Evolutionary conservation across 1,284 basidiomycete species (phyloP).

Genomic region (Sutorius eximius): DNA sequence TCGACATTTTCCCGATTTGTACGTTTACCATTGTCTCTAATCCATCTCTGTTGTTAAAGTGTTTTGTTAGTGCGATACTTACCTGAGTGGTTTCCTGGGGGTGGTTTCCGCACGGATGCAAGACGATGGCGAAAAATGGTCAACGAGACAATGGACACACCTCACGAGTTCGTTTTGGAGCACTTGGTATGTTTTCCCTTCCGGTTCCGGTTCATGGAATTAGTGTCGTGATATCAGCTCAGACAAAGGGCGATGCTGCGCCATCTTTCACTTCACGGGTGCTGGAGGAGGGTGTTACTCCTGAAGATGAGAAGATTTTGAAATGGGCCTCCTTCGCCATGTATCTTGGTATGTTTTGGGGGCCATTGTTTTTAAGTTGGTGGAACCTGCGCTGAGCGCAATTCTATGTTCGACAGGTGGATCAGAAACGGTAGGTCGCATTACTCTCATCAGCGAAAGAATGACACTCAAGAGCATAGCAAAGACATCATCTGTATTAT

Average conservation of each 20-base stretch:
- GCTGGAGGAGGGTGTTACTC: conserved; percentile 4
- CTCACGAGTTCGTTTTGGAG: conserved; percentile 39
- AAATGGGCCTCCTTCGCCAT: conserved; percentile 18
- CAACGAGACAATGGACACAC: conserved; percentile 35
- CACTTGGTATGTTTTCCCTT: conserved; percentile 34
- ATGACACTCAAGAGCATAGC: too few species aligned
- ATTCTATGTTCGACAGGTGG: too few species aligned
- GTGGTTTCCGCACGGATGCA: conserved; percentile 43
- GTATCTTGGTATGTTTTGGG: conserved; percentile 19
- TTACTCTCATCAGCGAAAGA: too few species aligned
- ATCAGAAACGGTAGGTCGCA: too few species aligned
- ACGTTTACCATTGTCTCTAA: background rate
- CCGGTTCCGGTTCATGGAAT: too few species aligned
- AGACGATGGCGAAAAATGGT: conserved; percentile 37
- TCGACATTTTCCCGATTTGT: conserved; percentile 31
- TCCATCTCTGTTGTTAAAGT: background rate
- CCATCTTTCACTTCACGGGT: conserved; percentile 38
- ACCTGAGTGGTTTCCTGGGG: conserved; percentile 42
- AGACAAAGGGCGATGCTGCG: conserved; percentile 40
- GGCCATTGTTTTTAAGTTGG: too few species aligned
- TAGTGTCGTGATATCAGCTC: background rate
- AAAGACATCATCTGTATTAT: conserved; percentile 40
- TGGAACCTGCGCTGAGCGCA: too few species aligned
- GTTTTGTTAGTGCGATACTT: conserved; percentile 24
- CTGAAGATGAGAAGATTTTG: background rate